Percentiles rank a stretch among this genome's conserved stretches.
Conservation (phyloP, 2,329 filamentous ascomycete genomes). For the Dactylellina leptospora region DNA sequence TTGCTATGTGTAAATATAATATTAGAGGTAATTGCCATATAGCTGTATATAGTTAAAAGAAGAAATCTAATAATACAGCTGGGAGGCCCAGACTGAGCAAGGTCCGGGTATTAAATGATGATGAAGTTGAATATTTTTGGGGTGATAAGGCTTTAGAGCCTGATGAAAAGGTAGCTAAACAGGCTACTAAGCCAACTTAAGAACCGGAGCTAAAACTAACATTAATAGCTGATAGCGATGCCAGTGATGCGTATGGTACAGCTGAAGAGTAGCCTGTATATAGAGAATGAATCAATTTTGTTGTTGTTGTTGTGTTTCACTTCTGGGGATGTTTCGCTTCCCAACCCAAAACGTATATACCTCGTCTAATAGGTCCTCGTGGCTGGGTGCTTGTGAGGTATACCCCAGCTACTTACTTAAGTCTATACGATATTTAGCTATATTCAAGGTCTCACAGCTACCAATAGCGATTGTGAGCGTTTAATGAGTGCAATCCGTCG, state of each 20-base stretch:
- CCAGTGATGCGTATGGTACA: not conserved
- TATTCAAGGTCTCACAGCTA: too few relatives aligned
- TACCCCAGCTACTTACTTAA: too few relatives aligned
- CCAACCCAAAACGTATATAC: too few relatives aligned
- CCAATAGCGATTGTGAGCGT: too few relatives aligned
- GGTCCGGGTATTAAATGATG: not conserved
- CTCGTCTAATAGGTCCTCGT: too few relatives aligned
- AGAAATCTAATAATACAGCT: not conserved
- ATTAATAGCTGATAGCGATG: not conserved
- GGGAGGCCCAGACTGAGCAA: not conserved
- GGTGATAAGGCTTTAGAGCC: not conserved
- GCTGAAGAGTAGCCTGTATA: not conserved
- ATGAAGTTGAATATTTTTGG: not conserved
- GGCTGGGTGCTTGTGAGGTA: too few relatives aligned
- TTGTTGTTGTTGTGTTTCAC: not conserved
- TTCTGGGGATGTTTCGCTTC: not conserved
- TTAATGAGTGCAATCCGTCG: too few relatives aligned
- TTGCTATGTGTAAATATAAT: not conserved
- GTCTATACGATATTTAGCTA: too few relatives aligned
- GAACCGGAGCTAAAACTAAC: not conserved
- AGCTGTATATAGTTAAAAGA: not conserved
- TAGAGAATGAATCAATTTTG: not conserved
- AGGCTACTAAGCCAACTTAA: not conserved
- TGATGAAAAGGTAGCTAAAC: not conserved
- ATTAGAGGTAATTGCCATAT: not conserved